phyloP scores from a whole-genome alignment of 805 yeast genomes.

The Brettanomyces naardenensis region DNA sequence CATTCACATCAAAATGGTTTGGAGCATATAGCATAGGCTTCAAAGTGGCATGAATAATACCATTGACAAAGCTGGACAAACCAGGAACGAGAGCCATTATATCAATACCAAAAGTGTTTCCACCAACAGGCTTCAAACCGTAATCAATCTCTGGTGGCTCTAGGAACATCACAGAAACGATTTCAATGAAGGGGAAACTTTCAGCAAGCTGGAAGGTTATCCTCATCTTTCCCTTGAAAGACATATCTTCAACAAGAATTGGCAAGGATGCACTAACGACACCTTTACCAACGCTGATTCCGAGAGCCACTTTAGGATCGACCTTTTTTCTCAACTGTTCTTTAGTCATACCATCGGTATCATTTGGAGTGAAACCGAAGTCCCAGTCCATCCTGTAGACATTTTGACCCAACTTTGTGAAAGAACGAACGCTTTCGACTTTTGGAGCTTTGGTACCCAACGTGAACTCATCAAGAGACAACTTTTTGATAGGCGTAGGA shows the following conservation, averaged over 20 bases:
- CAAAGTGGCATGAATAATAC: conserved; percentile 58
- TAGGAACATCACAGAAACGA: conserved; percentile 62
- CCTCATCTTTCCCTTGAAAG: conserved; percentile 62
- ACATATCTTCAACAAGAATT: conserved; percentile 74
- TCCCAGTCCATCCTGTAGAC: conserved; percentile 80
- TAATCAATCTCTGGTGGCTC: conserved; percentile 77
- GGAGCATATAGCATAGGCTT: conserved; percentile 82
- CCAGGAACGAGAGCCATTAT: conserved; percentile 82
- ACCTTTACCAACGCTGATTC: conserved; percentile 76
- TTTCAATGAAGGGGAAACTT: conserved; percentile 70
- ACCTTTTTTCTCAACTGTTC: conserved; percentile 61
- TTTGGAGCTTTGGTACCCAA: conserved; percentile 77
- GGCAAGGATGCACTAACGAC: conserved; percentile 70
- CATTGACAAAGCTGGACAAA: conserved; percentile 61
- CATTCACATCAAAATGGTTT: conserved; percentile 67
- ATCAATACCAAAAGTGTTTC: conserved; percentile 81
- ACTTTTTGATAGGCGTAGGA: conserved; percentile 73
- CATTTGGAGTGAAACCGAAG: conserved; percentile 73
- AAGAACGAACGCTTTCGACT: conserved; percentile 63
- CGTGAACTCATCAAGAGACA: conserved; percentile 69
- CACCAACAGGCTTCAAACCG: conserved; percentile 79
- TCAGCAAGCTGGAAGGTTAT: conserved; percentile 54
- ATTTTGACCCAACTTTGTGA: conserved; percentile 59
- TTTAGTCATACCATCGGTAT: conserved; percentile 77
- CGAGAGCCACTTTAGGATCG: conserved; percentile 75